Base-by-base conservation (phyloP, 306 rosid genomes). In the Quercus bicolor region DNA sequence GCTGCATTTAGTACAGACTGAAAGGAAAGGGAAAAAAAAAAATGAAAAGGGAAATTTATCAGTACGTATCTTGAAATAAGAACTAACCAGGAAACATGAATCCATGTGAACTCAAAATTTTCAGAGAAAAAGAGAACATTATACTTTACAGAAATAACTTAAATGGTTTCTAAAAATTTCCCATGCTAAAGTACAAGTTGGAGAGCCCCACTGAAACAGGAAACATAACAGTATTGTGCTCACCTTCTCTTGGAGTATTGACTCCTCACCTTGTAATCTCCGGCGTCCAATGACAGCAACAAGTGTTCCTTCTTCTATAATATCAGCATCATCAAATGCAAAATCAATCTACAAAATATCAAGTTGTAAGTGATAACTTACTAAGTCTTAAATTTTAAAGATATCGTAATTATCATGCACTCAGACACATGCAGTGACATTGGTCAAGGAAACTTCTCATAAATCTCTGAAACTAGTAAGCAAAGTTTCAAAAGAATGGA, bases 241-340 rank as follows among this genome's bases (percentile, higher is more conserved):
- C 75, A 87, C 97, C 90, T 93, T 93, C 90, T 88, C 90, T 82
- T 91, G 90, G 74, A 91, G 76, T 77, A 91, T 84, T 72, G 97
- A 93, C 78, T 89, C 97, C 68, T 85, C 97, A n/a, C 72, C 80
- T 72, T 80, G 89, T 64, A 78, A 78, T 66, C 84, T 90, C 23
- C 81, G 83, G 28, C 91, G 86, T 70, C 98, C 98, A 60, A 93
- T 91, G 81, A 94, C 75, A 80, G 96, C 86, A 77, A 81, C 73
- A 51, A 94, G 89, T 62, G 92, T 90, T 69, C 91, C 92, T 90
- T 94, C 92, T 90, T 94, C 98, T 80, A 94, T 84, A 75, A 76
- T 83, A 84, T 91, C 97, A 83, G 96, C 97, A 80, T 94, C 98
- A 84, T 90, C 97, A 89, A 94, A 94, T 76, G 96, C 95, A 86